Evolutionary conservation across 768 basidiomycete genomes (phyloP).

Genomic region (Tylopilus plumbeoviolaceoides): DNA sequence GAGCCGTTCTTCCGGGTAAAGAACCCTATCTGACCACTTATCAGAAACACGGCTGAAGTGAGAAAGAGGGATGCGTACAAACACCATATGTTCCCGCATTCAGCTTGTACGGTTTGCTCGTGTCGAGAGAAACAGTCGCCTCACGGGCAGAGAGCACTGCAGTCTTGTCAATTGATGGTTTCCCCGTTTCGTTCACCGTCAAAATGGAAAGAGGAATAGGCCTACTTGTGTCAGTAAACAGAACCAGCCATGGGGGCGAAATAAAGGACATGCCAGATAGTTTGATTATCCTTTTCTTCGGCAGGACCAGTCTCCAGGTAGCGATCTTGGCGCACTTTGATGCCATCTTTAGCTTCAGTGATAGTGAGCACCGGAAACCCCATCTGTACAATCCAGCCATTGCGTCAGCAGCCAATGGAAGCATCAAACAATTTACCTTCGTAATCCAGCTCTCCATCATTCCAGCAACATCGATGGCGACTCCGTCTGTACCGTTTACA

Average conservation of each 20-base stretch:
- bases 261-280: slow-evolving; percentile 59
- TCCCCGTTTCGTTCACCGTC: slow-evolving; percentile 57
- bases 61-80: slow-evolving; percentile 49
- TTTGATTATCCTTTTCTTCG: slow-evolving; percentile 79
- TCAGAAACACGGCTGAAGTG: neutral
- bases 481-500: slow-evolving; percentile 40
- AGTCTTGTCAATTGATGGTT: slow-evolving; percentile 53
- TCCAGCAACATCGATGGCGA: slow-evolving; percentile 57
- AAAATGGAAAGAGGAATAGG: slow-evolving; percentile 75
- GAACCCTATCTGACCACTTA: slow-evolving; percentile 61
- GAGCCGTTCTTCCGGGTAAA: slow-evolving; percentile 79
- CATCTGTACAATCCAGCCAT: slow-evolving; percentile 32
- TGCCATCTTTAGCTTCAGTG: slow-evolving; percentile 65
- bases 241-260: neutral
- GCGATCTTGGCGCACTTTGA: slow-evolving; percentile 83
- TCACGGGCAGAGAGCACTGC: slow-evolving; percentile 68
- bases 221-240: slow-evolving; percentile 38
- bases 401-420: neutral
- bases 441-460: slow-evolving; percentile 93
- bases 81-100: slow-evolving; percentile 88
- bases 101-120: slow-evolving; percentile 77
- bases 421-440: slow-evolving; percentile 42
- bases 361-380: slow-evolving; percentile 92
- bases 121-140: slow-evolving; percentile 65
- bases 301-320: slow-evolving; percentile 85